Conservation (phyloP, 495 filamentous ascomycete genomes). For the Thermothielavioides terrestris region DNA sequence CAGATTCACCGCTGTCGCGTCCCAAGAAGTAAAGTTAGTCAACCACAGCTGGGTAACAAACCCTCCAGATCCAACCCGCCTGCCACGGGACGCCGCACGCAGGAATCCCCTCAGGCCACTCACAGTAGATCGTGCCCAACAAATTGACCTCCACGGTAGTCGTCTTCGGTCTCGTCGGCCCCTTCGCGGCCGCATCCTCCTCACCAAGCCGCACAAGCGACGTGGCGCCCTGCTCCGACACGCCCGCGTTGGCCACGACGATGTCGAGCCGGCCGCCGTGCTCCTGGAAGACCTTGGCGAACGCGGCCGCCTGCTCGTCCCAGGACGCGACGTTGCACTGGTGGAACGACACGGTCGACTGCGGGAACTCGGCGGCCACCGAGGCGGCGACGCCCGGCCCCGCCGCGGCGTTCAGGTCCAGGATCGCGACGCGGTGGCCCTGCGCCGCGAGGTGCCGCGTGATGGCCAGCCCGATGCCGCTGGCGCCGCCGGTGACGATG, state of each 20-base stretch:
- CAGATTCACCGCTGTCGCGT: conserved; percentile 37
- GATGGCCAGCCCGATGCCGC: conserved; percentile 47
- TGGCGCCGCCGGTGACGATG: conserved; percentile 43
- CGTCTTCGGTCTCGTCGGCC: conserved; percentile 34
- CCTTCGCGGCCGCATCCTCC: no score
- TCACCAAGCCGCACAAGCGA: conserved; percentile 22
- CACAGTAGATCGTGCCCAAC: conserved; percentile 41
- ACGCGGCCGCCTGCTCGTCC: conserved; percentile 38
- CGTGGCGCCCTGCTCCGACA: conserved; percentile 38
- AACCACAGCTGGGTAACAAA: no score
- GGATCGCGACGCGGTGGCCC: conserved; percentile 37
- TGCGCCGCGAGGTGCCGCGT: conserved; percentile 40
- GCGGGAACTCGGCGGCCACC: conserved; percentile 30
- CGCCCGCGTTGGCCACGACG: conserved; percentile 50
- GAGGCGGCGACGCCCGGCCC: conserved; percentile 25
- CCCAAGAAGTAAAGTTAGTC: no score
- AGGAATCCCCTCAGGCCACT: no score
- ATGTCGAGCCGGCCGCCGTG: conserved; percentile 36
- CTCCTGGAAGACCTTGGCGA: conserved; percentile 32
- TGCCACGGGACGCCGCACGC: no score
- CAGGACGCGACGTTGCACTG: conserved; percentile 42
- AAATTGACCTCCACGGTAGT: conserved; percentile 42
- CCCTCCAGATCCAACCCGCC: no score
- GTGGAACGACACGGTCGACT: conserved; percentile 33
- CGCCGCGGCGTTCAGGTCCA: conserved; percentile 40